Evolutionary conservation across 305 asterid genomes (phyloP).

Genomic region (Withania somnifera): DNA sequence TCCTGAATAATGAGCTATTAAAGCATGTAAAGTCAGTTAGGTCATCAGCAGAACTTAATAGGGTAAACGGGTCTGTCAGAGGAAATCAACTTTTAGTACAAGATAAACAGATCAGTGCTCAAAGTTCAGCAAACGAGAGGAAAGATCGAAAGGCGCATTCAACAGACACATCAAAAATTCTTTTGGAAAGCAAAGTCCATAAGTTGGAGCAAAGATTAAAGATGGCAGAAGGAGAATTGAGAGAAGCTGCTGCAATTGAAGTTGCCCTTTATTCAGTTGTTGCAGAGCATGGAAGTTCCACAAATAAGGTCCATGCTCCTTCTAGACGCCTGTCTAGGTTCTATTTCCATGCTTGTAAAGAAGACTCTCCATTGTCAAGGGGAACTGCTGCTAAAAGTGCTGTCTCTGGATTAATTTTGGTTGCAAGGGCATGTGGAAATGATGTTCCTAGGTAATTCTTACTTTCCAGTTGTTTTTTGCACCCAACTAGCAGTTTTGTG

Average conservation of each 20-base stretch:
- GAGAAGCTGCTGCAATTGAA: conserved; percentile 82
- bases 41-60: conserved; percentile 37
- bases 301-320: conserved; percentile 76
- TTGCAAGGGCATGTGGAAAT: conserved; percentile 77
- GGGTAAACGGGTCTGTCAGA: conserved; percentile 31
- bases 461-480: background rate
- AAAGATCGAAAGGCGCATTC: conserved; percentile 25
- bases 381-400: conserved; percentile 57
- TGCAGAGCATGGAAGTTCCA: conserved; percentile 83
- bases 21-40: conserved; percentile 55
- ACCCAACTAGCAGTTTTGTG: background rate
- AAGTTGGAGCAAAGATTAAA: conserved; percentile 44
- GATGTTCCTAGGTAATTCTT: conserved; percentile 68
- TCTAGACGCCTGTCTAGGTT: conserved; percentile 80
- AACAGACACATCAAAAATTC: conserved; percentile 33
- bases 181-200: conserved; percentile 37
- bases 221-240: conserved; percentile 56
- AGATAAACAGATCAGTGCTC: conserved; percentile 15
- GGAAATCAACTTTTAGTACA: conserved; percentile 19
- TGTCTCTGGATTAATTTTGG: conserved; percentile 62
- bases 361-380: conserved; percentile 27
- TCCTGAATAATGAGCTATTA: conserved; percentile 26
- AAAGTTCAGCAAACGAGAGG: conserved; percentile 13
- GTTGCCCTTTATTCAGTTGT: conserved; percentile 61
- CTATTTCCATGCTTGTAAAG: conserved; percentile 52